phyloP scores from a whole-genome alignment of 1,284 basidiomycete genomes.

The Cryptococcus depauperatus region DNA sequence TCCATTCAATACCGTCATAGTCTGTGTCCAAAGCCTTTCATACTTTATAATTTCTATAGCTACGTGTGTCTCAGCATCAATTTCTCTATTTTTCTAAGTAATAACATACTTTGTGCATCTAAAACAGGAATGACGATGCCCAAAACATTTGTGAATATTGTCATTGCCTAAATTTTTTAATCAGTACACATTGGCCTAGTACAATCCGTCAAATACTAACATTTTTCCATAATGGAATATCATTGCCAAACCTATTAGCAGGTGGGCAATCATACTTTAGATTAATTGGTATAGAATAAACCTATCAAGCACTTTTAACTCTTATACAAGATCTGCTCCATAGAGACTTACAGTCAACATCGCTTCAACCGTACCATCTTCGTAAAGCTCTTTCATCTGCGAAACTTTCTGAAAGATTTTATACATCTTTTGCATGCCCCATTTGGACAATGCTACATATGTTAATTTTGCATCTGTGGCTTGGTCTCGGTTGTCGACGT shows the following conservation, averaged over 20 bases:
- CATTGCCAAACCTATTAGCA: conserved; percentile 73
- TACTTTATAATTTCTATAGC: conserved; percentile 56
- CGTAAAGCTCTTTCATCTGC: conserved; percentile 51
- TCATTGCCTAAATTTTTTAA: conserved; percentile 24
- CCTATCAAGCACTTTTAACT: conserved; percentile 47
- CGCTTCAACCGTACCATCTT: conserved; percentile 72
- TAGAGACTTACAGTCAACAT: conserved; percentile 60
- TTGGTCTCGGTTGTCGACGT: conserved; percentile 60
- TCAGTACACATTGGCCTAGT: neutral
- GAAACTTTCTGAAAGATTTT: conserved; percentile 56
- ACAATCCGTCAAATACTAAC: conserved; percentile 49
- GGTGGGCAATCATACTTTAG: conserved; percentile 89
- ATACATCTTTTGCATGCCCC: conserved; percentile 71
- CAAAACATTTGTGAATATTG: conserved; percentile 12
- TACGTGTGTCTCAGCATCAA: conserved; percentile 26
- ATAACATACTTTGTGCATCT: conserved; percentile 11
- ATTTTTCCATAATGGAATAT: conserved; percentile 83
- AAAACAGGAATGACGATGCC: conserved; percentile 18
- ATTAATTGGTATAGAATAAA: conserved; percentile 82
- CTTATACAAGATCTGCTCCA: neutral
- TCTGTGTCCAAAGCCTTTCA: conserved; percentile 73
- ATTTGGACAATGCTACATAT: conserved; percentile 79
- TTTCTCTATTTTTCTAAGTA: too few relatives aligned
- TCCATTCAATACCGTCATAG: conserved; percentile 74
- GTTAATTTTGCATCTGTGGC: conserved; percentile 55